Evolutionary conservation across 345 rosid genomes (phyloP).

Genomic region (Mercurialis annua): DNA sequence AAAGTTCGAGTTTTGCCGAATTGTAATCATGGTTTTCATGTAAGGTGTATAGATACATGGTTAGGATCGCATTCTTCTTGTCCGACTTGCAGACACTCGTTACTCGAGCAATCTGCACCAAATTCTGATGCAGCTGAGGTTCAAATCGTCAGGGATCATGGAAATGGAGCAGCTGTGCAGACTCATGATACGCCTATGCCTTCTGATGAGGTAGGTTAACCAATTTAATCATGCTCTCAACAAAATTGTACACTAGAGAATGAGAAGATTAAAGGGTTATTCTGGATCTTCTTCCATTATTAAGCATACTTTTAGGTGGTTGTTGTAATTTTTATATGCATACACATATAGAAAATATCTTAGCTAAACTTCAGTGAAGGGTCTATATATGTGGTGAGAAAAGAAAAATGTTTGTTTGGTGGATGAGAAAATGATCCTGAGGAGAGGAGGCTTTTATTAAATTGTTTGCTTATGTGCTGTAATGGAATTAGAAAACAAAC

Average conservation of each 20-base stretch:
- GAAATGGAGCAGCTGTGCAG: not conserved
- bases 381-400: not conserved
- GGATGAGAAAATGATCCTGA: not conserved
- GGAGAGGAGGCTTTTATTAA: not conserved
- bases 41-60: constrained; percentile 28
- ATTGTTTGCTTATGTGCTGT: not conserved
- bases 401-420: not conserved
- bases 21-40: constrained; percentile 27
- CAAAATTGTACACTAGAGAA: not conserved
- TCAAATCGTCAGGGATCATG: not conserved
- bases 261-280: not conserved
- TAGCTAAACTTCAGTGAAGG: not conserved
- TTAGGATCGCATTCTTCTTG: constrained; percentile 26
- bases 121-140: constrained; percentile 13
- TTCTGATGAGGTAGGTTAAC: constrained; percentile 14
- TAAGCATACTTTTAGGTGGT: no score
- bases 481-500: not conserved
- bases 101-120: constrained; percentile 12
- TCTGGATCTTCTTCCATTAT: no score
- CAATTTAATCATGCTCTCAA: not conserved
- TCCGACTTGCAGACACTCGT: constrained; percentile 27
- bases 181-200: constrained; percentile 2
- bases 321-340: constrained; percentile 1
- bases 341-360: not conserved
- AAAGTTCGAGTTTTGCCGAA: constrained; percentile 26